These are phyloP conservation scores for Gnetum montanum DNA, from an alignment of 75 land plant genomes.

Conservation along the genomic window DNA sequence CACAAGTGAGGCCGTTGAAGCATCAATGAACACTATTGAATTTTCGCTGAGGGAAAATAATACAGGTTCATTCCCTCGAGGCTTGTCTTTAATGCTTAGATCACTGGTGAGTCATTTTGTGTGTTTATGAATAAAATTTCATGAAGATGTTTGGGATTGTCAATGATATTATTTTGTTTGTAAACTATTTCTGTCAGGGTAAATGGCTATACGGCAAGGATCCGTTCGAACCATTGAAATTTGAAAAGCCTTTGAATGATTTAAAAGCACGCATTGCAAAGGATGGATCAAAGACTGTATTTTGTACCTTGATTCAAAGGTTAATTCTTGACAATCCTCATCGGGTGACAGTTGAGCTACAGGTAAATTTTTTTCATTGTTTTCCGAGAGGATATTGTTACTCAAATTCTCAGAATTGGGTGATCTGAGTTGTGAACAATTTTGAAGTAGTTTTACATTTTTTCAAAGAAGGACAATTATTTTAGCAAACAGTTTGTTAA, in stretches of 20 bases:
- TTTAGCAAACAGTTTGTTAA: too few species aligned
- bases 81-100: constrained; percentile 95
- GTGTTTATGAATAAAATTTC: not conserved
- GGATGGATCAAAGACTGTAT: constrained; percentile 87
- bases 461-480: too few species aligned
- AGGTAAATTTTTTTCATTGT: constrained; percentile 55
- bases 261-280: constrained; percentile 68
- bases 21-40: constrained; percentile 98
- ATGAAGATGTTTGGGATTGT: too few species aligned
- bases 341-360: constrained; percentile 83
- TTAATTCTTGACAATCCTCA: constrained; percentile 86
- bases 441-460: too few species aligned
- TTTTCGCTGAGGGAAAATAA: constrained; percentile 98
- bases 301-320: constrained; percentile 83
- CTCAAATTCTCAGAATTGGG: too few species aligned
- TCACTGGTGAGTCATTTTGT: constrained; percentile 54
- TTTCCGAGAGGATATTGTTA: too few species aligned
- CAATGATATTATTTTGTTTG: not conserved
- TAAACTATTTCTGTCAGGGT: constrained; percentile 44
- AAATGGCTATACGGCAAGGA: constrained; percentile 97
- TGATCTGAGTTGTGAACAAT: too few species aligned
- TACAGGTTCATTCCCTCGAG: constrained; percentile 96
- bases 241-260: constrained; percentile 77
- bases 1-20: constrained; percentile 82
- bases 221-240: constrained; percentile 93